Conservation (phyloP, 2,329 filamentous ascomycete genomes). For the Apiospora hydei region DNA sequence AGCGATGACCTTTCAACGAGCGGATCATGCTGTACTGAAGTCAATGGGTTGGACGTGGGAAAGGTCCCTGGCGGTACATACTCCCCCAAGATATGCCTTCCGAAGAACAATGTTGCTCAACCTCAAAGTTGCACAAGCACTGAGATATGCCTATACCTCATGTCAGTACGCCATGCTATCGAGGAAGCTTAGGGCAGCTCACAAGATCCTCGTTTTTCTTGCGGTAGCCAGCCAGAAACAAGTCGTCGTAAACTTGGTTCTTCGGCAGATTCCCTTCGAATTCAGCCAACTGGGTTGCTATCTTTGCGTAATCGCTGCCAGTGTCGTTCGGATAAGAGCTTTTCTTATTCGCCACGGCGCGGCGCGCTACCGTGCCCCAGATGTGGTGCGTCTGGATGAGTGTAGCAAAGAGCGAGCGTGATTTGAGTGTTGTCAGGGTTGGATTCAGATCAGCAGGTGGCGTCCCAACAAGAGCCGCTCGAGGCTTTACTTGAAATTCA, state of each 20-base stretch:
- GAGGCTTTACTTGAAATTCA: constrained; percentile 31
- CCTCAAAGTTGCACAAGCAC: constrained; percentile 61
- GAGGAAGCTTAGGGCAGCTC: constrained; percentile 29
- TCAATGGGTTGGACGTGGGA: neutral
- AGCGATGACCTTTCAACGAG: neutral
- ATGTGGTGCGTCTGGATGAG: constrained; percentile 62
- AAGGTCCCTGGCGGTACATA: constrained; percentile 39
- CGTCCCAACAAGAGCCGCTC: constrained; percentile 62
- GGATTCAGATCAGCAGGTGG: constrained; percentile 57
- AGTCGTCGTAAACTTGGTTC: constrained; percentile 55
- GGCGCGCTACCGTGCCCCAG: constrained; percentile 60
- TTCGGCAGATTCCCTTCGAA: constrained; percentile 58
- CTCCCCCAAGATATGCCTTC: constrained; percentile 60
- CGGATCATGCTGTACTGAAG: constrained; percentile 21
- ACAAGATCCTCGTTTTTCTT: constrained; percentile 58
- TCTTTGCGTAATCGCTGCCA: constrained; percentile 55
- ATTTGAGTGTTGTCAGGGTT: constrained; percentile 48
- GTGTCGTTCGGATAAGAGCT: constrained; percentile 55
- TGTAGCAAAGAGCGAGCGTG: constrained; percentile 61
- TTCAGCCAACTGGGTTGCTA: constrained; percentile 50
- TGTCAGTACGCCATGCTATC: neutral
- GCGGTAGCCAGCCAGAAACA: constrained; percentile 54
- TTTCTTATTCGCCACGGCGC: constrained; percentile 54
- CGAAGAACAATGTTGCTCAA: constrained; percentile 65
- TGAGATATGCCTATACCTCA: constrained; percentile 56